These are phyloP conservation scores for Monosporascus sp. DNA, from an alignment of 2,329 filamentous ascomycete genomes.

Conservation along the genomic window DNA sequence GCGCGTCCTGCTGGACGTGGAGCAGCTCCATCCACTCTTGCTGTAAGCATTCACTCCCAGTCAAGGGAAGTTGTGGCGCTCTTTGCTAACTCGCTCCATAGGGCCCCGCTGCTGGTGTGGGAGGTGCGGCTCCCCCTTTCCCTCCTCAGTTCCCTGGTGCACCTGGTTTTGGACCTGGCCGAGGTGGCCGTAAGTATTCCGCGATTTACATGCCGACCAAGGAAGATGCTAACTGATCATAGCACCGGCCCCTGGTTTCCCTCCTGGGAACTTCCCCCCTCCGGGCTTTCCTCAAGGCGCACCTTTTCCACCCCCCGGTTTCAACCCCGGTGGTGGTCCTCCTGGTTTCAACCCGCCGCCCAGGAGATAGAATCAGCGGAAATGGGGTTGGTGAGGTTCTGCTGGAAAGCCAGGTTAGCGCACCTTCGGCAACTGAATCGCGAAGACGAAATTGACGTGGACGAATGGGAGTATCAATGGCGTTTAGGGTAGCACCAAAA, in stretches of 20 bases:
- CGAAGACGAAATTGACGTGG: neutral
- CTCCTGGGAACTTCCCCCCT: conserved; percentile 39
- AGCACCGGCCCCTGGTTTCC: conserved; percentile 23
- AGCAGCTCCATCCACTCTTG: conserved; percentile 67
- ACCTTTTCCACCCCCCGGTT: conserved; percentile 46
- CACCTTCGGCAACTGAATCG: neutral
- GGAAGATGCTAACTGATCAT: conserved; percentile 10
- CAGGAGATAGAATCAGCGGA: conserved; percentile 40
- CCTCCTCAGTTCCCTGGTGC: conserved; percentile 50
- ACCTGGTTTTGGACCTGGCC: conserved; percentile 43
- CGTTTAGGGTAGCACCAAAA: conserved; percentile 26
- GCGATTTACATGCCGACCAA: neutral
- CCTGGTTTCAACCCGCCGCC: conserved; percentile 73
- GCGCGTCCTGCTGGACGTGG: conserved; percentile 88
- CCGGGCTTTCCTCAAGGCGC: conserved; percentile 38
- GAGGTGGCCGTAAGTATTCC: conserved; percentile 48
- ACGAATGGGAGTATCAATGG: conserved; percentile 22
- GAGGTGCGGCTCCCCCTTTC: conserved; percentile 61
- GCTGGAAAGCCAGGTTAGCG: conserved; percentile 10
- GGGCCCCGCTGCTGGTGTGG: conserved; percentile 83
- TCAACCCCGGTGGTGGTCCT: conserved; percentile 45
- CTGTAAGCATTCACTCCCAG: conserved; percentile 43
- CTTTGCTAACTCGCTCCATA: conserved; percentile 26
- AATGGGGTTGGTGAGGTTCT: no score
- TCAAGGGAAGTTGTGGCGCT: neutral